A percentile compares a stretch with the other conserved stretches of the same genome.
phyloP scores from a whole-genome alignment of 257 asterid genomes.

The Solanum bulbocastanum region DNA sequence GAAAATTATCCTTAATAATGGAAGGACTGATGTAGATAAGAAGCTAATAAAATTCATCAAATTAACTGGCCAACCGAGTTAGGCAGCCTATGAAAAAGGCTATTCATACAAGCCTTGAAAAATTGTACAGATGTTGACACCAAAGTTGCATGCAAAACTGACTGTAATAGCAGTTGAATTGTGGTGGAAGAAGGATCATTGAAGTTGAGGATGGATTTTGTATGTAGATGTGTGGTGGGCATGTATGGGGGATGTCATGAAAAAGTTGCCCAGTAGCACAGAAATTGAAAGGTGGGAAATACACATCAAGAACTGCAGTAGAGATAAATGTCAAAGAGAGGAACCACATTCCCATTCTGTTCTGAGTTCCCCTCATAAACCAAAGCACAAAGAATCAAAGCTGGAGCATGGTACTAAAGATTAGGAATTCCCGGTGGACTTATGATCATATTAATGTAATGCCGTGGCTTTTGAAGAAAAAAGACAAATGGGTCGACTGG shows the following conservation, averaged over 20 bases:
- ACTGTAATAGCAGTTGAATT: background rate
- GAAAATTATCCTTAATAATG: background rate
- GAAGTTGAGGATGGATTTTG: background rate
- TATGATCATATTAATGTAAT: background rate
- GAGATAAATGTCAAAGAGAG: background rate
- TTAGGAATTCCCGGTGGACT: background rate
- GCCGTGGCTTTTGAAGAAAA: background rate
- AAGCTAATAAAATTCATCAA: background rate
- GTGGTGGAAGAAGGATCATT: background rate
- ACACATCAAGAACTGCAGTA: background rate
- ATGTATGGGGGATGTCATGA: background rate
- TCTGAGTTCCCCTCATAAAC: background rate
- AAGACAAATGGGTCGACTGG: background rate
- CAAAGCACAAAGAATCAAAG: background rate
- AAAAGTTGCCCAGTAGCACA: background rate
- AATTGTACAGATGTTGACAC: background rate
- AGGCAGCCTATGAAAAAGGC: background rate
- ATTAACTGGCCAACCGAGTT: background rate
- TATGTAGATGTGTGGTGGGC: background rate
- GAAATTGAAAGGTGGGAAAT: background rate
- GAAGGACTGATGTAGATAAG: background rate
- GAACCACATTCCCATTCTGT: background rate
- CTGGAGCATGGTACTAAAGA: background rate
- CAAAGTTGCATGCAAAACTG: background rate
- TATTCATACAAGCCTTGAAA: background rate